Conservation (phyloP, 805 yeast genomes). For the Ogataea paradorogensis region DNA sequence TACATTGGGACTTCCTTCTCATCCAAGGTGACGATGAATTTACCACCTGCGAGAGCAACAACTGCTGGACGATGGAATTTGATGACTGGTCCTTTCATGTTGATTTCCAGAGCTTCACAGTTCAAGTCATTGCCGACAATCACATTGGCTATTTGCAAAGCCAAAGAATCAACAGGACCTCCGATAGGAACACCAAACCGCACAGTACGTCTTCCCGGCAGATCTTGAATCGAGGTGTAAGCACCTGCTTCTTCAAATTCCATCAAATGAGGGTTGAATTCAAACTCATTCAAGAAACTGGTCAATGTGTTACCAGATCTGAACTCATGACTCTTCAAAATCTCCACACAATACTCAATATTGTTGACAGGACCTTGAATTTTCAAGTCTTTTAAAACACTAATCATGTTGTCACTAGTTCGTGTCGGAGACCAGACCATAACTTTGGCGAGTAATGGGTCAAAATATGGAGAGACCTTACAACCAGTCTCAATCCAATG, state of each 20-base stretch:
- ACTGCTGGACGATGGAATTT: conserved; percentile 77
- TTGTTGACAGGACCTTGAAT: conserved; percentile 87
- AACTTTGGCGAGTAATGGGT: conserved; percentile 93
- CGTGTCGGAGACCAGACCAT: conserved; percentile 91
- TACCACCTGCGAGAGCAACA: conserved; percentile 89
- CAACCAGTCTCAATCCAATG: conserved; percentile 93
- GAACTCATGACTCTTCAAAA: conserved; percentile 81
- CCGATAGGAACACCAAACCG: conserved; percentile 96
- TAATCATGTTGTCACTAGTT: conserved; percentile 71
- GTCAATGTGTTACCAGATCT: conserved; percentile 79
- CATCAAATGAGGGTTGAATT: conserved; percentile 76
- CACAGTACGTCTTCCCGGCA: conserved; percentile 85
- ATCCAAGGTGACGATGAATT: conserved; percentile 61
- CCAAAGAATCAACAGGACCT: conserved; percentile 94
- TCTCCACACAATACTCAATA: conserved; percentile 80
- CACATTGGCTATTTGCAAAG: conserved; percentile 84
- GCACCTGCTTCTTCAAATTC: conserved; percentile 90
- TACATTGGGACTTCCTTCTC: conserved; percentile 57
- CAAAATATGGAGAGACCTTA: conserved; percentile 84
- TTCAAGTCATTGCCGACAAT: conserved; percentile 80
- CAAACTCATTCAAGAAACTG: conserved; percentile 75
- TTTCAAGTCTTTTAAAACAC: conserved; percentile 79
- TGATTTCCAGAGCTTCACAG: conserved; percentile 88
- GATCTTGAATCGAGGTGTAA: conserved; percentile 94
- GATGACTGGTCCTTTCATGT: conserved; percentile 82